Conservation (phyloP, 2,329 filamentous ascomycete species). For the Shiraia bambusicola region DNA sequence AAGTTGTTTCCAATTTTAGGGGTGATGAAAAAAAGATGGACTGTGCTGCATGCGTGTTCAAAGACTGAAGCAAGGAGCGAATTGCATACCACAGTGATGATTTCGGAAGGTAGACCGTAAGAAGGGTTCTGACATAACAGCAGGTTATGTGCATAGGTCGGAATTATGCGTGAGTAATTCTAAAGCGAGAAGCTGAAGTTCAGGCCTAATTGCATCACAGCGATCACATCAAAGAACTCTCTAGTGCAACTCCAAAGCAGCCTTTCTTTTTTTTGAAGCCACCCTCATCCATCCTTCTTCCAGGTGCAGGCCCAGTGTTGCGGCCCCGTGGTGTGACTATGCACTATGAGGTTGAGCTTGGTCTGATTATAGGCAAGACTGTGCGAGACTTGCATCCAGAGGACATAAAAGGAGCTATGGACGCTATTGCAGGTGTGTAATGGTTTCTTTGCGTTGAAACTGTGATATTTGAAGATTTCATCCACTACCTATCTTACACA, state of each 20-base stretch:
- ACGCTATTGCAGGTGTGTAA: conserved; percentile 74
- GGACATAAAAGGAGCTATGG: conserved; percentile 75
- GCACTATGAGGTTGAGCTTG: conserved; percentile 95
- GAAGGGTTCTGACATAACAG: conserved; percentile 6
- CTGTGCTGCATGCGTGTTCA: no score
- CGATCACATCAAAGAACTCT: conserved; percentile 91
- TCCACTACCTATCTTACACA: background rate
- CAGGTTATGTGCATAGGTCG: conserved; percentile 90
- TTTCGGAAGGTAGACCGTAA: background rate
- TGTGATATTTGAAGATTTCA: background rate
- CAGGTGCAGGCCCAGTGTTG: conserved; percentile 75
- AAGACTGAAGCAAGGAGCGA: background rate
- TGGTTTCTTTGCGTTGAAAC: background rate
- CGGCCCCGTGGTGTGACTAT: conserved; percentile 79
- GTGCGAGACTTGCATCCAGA: conserved; percentile 72
- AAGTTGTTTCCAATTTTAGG: no score
- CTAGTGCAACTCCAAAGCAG: conserved; percentile 83
- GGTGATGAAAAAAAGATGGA: no score
- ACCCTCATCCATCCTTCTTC: conserved; percentile 78
- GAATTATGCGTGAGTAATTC: conserved; percentile 78
- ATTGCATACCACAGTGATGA: background rate
- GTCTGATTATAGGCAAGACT: conserved; percentile 80
- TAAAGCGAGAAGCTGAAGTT: background rate
- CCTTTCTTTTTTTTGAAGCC: conserved; percentile 99
- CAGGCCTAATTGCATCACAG: conserved; percentile 47